Conservation (phyloP, 805 yeast species). For the Yarrowia keelungensis region DNA sequence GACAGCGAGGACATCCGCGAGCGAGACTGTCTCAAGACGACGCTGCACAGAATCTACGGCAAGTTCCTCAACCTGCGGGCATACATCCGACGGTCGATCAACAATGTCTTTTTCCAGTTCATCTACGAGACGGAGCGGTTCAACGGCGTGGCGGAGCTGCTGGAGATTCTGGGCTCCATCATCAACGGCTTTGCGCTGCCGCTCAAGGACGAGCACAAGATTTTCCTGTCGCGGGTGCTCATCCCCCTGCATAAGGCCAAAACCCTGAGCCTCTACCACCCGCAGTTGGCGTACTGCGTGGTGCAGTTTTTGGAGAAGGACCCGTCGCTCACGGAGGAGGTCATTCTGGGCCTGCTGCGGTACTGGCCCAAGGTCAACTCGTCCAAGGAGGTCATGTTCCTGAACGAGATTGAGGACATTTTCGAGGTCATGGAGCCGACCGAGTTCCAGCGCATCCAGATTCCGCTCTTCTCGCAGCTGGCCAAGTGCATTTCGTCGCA, state of each 20-base stretch:
- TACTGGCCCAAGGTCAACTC: conserved; percentile 97
- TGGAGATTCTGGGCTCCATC: conserved; percentile 94
- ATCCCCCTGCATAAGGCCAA: conserved; percentile 93
- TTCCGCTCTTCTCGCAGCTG: conserved; percentile 91
- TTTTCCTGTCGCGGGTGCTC: conserved; percentile 82
- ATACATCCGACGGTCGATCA: conserved; percentile 88
- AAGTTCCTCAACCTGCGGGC: conserved; percentile 89
- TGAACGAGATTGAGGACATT: conserved; percentile 95
- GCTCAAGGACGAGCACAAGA: conserved; percentile 94
- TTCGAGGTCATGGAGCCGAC: conserved; percentile 94
- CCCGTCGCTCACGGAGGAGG: conserved; percentile 90
- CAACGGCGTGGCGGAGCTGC: conserved; percentile 92
- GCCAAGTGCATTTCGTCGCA: conserved; percentile 93
- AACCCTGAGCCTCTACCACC: conserved; percentile 88
- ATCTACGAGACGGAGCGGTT: conserved; percentile 94
- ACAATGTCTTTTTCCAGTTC: conserved; percentile 90
- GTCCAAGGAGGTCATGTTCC: conserved; percentile 94
- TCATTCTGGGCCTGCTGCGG: conserved; percentile 88
- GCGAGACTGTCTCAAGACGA: conserved; percentile 92
- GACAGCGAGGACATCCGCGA: conserved; percentile 97
- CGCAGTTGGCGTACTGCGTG: conserved; percentile 95
- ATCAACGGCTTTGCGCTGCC: conserved; percentile 98
- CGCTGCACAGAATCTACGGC: conserved; percentile 94
- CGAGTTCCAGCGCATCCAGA: conserved; percentile 89
- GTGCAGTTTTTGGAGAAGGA: conserved; percentile 97